Percentiles rank a stretch among this genome's conserved stretches.
These are phyloP conservation scores for Penicillium verrucosum DNA, from an alignment of 2,329 filamentous ascomycete species.

Conservation along the genomic window DNA sequence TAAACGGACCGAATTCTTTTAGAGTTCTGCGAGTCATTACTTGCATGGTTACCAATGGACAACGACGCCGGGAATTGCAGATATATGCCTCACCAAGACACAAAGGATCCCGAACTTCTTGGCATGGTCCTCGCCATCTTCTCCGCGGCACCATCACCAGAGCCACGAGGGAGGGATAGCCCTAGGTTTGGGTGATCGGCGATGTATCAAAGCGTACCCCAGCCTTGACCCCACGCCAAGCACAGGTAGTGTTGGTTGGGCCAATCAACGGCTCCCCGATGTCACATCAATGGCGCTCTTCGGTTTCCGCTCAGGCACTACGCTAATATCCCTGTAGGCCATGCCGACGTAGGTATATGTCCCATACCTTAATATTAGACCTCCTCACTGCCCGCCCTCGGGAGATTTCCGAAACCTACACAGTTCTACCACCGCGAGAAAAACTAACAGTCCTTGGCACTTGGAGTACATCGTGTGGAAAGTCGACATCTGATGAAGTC, in stretches of 20 bases:
- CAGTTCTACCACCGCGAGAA: not conserved
- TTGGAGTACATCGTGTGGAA: not conserved
- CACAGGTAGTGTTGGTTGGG: not conserved
- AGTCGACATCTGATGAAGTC: not conserved
- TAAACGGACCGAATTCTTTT: not conserved
- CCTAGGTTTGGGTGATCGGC: not conserved
- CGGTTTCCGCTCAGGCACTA: too few relatives aligned
- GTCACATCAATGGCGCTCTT: too few relatives aligned
- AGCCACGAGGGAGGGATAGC: not conserved
- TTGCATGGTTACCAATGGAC: not conserved
- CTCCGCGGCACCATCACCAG: not conserved
- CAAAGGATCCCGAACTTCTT: not conserved
- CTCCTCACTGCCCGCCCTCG: not conserved
- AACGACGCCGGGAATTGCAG: not conserved
- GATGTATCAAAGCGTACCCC: not conserved
- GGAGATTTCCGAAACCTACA: not conserved
- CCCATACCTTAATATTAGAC: not conserved
- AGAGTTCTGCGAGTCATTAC: not conserved
- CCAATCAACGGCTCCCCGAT: not conserved
- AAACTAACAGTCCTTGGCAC: not conserved
- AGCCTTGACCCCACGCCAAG: not conserved
- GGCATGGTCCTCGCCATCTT: not conserved
- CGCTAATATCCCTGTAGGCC: not conserved
- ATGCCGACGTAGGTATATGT: not conserved
- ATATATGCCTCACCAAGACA: not conserved